Base-by-base conservation (phyloP, 352 stramenopile genomes). In the Globisporangium nagaii region DNA sequence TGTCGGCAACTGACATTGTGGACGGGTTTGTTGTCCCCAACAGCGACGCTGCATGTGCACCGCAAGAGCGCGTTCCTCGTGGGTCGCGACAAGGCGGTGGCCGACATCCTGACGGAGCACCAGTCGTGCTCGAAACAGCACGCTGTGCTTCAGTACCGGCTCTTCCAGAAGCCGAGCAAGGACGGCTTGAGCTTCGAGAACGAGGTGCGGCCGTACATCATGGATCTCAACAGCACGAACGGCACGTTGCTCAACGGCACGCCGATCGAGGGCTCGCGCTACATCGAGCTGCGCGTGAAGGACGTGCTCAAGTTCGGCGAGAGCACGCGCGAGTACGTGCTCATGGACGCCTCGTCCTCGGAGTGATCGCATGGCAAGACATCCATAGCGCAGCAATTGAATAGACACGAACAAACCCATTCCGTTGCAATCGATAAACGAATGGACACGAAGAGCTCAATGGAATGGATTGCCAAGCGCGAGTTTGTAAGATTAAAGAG, bases 221-320 rank as follows among this genome's bases (percentile, higher is more conserved):
- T 99, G 88, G 97, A 99, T 71, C 78, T 99, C 27, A 84, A 98
- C 64, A 98, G 88, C 71, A 98, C 96, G 22, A 98, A 99, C 79
- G 93, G 88, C 24, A 99, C 96, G n/a, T 97, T 96, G 48, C 75
- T 99, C 8, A 99, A 99, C 68, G 94, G 95, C 11, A 76, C 95
- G 34, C 68, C 75, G 43, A 84, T 99, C 46, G 95, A 98, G 22
- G 57, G 79, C 35, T 92, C 92, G 31, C 88, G 97, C 24, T 99
- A 99, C 81, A 96, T 98, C 53, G 90, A 99, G 70, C 77, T 99
- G 39, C 83, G 82, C 54, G 81, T 90, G 45, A 96, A 97, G 58
- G 97, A 99, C 70, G 84, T 98, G 34, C 75, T 99, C 30, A 96
- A 86, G 40, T 98, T 99, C 66, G 97, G 95, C 19, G 88, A 92